Evolutionary conservation across 257 asterid species (phyloP), one percentile per base, ranked within the genome.

Genomic region (Orobanche coerulescens): DNA sequence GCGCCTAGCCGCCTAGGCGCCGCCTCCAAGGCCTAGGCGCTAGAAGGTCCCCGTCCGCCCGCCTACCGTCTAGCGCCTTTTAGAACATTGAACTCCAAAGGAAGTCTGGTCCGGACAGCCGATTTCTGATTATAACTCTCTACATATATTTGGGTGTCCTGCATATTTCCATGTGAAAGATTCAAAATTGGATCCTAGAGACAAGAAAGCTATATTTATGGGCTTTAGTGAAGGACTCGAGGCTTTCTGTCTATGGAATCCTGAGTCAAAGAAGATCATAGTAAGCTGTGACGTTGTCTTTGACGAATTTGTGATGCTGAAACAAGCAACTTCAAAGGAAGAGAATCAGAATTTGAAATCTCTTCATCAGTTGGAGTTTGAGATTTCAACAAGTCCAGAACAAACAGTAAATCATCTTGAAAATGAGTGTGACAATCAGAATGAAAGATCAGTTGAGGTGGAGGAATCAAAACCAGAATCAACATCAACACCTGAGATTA

Each of bases 251-350:
- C 8, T 47, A 0, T 47, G 53, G 53, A 4, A 26, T 20, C n/a
- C 25, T 9, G 53, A 47, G 24, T 47, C 24, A 6, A 47, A 47
- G 24, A 47, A 47, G 25, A 18, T 47, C 9, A 1, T 47, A 10
- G 4, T 5, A 6, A 47, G 53, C 6, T n/a, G 24, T 16, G 51
- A 37, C 9, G 52, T 39, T 8, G 10, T 16, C 22, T 59, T 59
- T 59, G 65, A 59, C 18, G 65, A 59, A n/a, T 22, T 14, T 20
- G 19, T 4, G 2, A 59, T 59, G 65, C 13, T 59, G 12, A 40
- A 59, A 39, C 9, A 7, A 26, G 2, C 10, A n/a, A 36, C 18
- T 33, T 33, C 9, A 8, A 2, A 47, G 24, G 53, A 47, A 47
- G 22, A 22, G 24, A 11, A n/a, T 24, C 8, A 6, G 9, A 44